Percentiles rank a stretch among this genome's conserved stretches.
phyloP scores from a whole-genome alignment of 2,329 filamentous ascomycete species.

The Colletotrichum viniferum region DNA sequence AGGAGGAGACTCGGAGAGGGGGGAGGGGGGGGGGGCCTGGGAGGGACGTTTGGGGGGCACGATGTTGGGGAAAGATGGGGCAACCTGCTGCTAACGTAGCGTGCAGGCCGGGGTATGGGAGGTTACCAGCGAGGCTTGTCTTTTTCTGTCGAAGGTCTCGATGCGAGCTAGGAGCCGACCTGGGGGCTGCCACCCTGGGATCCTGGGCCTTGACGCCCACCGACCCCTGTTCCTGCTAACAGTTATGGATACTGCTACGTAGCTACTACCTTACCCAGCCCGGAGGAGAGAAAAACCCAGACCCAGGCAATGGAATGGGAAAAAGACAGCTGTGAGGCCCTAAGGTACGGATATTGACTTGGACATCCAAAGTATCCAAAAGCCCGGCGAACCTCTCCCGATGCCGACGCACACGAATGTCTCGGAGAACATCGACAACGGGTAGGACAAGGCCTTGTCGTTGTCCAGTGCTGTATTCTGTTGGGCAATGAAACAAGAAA shows the following conservation, averaged over 20 bases:
- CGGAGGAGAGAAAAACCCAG: too few relatives aligned
- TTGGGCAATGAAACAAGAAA: not conserved
- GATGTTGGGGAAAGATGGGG: constrained; percentile 23
- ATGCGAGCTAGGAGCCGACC: constrained; percentile 2
- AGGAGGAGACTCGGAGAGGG: not conserved
- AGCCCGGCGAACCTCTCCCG: not conserved
- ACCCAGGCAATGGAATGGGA: too few relatives aligned
- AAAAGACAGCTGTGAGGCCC: not conserved
- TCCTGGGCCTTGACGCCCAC: not conserved
- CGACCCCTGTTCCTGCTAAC: not conserved
- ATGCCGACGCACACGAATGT: not conserved
- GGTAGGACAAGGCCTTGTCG: not conserved
- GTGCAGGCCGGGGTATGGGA: constrained; percentile 12
- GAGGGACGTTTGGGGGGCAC: not conserved
- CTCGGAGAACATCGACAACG: not conserved
- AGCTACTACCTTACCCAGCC: too few relatives aligned
- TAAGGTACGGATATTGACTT: not conserved
- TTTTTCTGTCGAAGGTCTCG: constrained; percentile 12
- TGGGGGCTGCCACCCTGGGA: constrained; percentile 1
- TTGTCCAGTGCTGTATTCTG: not conserved
- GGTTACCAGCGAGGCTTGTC: constrained; percentile 2
- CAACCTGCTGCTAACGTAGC: constrained; percentile 10
- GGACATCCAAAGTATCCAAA: not conserved
- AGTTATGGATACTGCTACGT: too few relatives aligned
- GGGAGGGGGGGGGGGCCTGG: not conserved